Conservation (phyloP, 768 basidiomycete genomes). For the Trichaptum fuscoviolaceum region DNA sequence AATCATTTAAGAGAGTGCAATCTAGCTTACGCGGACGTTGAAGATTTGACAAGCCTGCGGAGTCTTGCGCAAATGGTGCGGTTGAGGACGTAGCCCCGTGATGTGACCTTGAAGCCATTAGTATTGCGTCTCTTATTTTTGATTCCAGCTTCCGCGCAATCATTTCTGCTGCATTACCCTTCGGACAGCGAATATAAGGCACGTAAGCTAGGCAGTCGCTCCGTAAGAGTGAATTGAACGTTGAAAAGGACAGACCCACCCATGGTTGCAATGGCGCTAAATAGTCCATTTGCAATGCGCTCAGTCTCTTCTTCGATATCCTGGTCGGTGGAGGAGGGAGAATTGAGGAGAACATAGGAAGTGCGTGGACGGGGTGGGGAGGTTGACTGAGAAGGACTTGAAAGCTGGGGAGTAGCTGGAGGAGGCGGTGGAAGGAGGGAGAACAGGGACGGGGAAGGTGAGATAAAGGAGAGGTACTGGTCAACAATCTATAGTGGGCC, state of each 20-base stretch:
- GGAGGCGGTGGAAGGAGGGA: conserved; percentile 69
- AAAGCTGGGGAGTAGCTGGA: conserved; percentile 27
- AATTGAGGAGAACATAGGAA: conserved; percentile 85
- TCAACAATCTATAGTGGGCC: conserved; percentile 68
- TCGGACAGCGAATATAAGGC: conserved; percentile 90
- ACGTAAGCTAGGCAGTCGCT: conserved; percentile 60
- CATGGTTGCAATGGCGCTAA: conserved; percentile 85
- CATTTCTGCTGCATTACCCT: conserved; percentile 98
- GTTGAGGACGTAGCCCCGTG: conserved; percentile 30
- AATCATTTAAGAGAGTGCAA: background rate
- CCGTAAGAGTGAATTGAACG: conserved; percentile 7
- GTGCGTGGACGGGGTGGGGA: conserved; percentile 36
- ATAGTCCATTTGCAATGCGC: conserved; percentile 82
- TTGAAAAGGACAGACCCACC: conserved; percentile 42
- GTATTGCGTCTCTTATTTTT: conserved; percentile 81
- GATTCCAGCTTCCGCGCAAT: conserved; percentile 94
- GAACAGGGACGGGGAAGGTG: conserved; percentile 89
- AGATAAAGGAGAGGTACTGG: conserved; percentile 95
- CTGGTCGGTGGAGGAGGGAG: conserved; percentile 83
- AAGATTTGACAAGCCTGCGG: conserved; percentile 77
- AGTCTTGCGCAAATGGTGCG: conserved; percentile 73
- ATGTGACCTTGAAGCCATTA: conserved; percentile 63
- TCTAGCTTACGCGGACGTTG: conserved; percentile 73
- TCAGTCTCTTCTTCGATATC: conserved; percentile 94
- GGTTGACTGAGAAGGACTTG: conserved; percentile 31